Evolutionary conservation across 768 basidiomycete genomes (phyloP), one percentile per base, ranked within the genome.

Genomic region (Hemileccinum impolitum): DNA sequence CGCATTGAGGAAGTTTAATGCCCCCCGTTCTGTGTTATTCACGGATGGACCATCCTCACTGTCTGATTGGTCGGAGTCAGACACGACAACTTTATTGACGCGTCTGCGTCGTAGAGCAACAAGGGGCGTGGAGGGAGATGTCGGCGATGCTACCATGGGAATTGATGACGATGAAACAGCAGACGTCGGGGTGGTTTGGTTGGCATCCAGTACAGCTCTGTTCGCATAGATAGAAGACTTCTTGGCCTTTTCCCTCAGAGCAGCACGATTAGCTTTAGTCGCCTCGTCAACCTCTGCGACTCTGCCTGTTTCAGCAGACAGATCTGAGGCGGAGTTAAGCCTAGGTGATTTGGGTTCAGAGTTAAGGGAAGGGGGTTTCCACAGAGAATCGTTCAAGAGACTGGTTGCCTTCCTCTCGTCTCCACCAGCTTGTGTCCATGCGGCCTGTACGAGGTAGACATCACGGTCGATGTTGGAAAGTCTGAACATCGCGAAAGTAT

Each of bases 201-300:
- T 78, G 42, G 66, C 69, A 47, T 79, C 79, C 31, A 84, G 69
- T 25, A 70, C 67, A 34, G 75, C 66, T 48, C 85, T 78, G 54
- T 84, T 85, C 36, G 84, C 83, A 56, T 90, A 90, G 43, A 91
- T 91, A 64, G 82, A 76, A n/a, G 89, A 90, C 60, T 80, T 85
- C 66, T 86, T 90, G 18, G 83, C 87, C 66, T 87, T 84, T 68
- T 89, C 87, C 61, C 75, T 83, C 50, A 74, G 75, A 30, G 85
- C 82, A 17, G 76, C 79, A 51, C 84, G 76, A 53, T 75, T 79
- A 2, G 84, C 85, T 56, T 81, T 82, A 35, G 73, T 76, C n/a
- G 82, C 85, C 53, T 89, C 85, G 34, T 88, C 86, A 21, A 88
- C 63, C 62, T 87, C 87, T 50, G 75, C 80, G 28, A 89, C 84